Base-by-base conservation (phyloP, 345 rosid species). In the Hypericum androsaemum region DNA sequence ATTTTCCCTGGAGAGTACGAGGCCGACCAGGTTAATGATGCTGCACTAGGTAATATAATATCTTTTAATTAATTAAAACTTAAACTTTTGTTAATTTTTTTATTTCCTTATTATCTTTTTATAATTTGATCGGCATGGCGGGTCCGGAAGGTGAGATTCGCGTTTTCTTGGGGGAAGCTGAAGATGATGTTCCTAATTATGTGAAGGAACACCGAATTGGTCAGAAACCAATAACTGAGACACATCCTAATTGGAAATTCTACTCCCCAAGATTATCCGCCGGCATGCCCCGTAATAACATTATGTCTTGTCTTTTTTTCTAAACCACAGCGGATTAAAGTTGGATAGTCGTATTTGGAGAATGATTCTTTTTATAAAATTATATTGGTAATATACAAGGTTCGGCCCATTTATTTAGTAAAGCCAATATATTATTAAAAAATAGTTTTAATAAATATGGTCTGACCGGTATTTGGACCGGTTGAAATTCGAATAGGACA, bases 71-170 rank as follows among this genome's bases (percentile, higher is more conserved):
- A 0, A 17, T 12, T n/a, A 39, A 15, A 7, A 39, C n/a, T 43
- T 1, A 0, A 35, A 37, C 5, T 37, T n/a, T n/a, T n/a, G n/a
- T 8, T 56, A 7, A 39, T 5, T 5, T 22, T 40, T 8, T 7
- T 8, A 39, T 8, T 53, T 8, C 15, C 9, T 15, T 48, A 8
- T 0, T 28, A 16, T 9, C 12, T 9, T 4, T 9, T 5, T 51
- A 53, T 0, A 28, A 2, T 9, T 42, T n/a, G n/a, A n/a, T n/a
- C n/a, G n/a, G n/a, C n/a, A n/a, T n/a, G n/a, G n/a, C n/a, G 70
- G 80, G 76, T 50, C 79, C 75, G 4, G 12, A 63, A 28, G 79
- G 80, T 7, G 63, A 64, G 57, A 61, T 71, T 6, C 38, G 76
- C 10, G 13, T 63, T 10, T 75, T 63, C 64, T 60, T 80, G 69